Evolutionary conservation across 2,329 filamentous ascomycete genomes (phyloP), one percentile per base, ranked within the genome.

Genomic region (Aphanoascus verrucosus): DNA sequence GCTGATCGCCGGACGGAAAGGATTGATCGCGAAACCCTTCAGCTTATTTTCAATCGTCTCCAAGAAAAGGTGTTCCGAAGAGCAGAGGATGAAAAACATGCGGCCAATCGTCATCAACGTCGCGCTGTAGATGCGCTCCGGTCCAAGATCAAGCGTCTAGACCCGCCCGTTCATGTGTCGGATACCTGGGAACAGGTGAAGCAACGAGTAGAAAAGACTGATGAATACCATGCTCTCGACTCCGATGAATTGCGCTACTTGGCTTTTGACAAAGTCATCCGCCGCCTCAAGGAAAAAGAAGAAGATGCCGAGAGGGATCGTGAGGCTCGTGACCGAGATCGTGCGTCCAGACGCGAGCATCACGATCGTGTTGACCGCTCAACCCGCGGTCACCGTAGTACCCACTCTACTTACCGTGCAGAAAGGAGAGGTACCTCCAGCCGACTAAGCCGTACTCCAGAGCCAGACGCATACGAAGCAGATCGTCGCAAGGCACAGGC

Each of bases 401-500:
- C 68, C 37, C 63, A 65, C 46, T 60, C 73, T 49, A 53, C 62
- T 23, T 64, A 67, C 34, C 64, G 68, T 45, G 68, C 68, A 49
- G 69, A 71, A 42, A 63, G 69, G 55, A 63, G 67, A 44, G 67
- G 69, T 50, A 64, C 64, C 23, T 65, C 69, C 41, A 74, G 74
- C 60, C 77, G 87, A 62, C 80, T 81, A 62, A 94, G 87, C 65
- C 88, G 89, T 63, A 90, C 85, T 62, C 90, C 89, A n/a, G 93
- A 97, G 69, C 81, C 82, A 55, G 90, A 98, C 72, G 82, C 88
- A 17, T 98, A 98, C 69, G 93, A 97, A 70, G 93, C 90, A 56
- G 93, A 98, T 67, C 83, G 93, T 60, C 85, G 89, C 63, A 93
- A 91, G 69, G 91, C 91, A 42, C 90, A 93, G 65, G 89, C 90